Base-by-base conservation (phyloP, 2,329 filamentous ascomycete species). In the Cercospora sp. region DNA sequence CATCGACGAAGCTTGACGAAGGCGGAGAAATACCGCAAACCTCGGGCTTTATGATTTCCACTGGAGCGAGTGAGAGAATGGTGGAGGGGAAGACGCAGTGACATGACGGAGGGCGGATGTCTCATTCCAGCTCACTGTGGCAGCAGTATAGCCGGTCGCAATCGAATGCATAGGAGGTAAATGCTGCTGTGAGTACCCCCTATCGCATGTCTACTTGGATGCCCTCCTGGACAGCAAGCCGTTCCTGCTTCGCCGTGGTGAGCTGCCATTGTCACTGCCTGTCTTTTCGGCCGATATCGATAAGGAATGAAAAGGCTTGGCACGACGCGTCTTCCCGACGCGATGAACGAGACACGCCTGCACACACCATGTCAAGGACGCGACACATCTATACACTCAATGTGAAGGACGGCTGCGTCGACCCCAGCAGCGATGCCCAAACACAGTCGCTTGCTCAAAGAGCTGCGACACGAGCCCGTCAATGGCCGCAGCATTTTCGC, bases 381-480 rank as follows among this genome's bases (percentile, higher is more conserved):
- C 48, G 23, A 28, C 23, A 28, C 48, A 16, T 4, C 7, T 53
- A 12, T 26, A 28, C 55, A 13, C 30, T 59, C 26, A 7, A 13
- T 53, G 36, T 53, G 18, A 53, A 53, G 18, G 13, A 26, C 55
- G 28, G 18, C 28, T 16, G 55, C 10, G 28, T 31, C 3, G 30
- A 58, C 30, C n/a, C 1, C 42, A 31, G 20, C 28, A 16, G 51
- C 33, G 9, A 65, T 65, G 65, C 26, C 66, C 3, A 67, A 62
- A 26, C 26, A 31, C 58, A 61, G 61, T 48, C 62, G 66, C 10
- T 48, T 67, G 30, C 48, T 67, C 28, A 58, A 51, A 23, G 66
- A 67, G 66, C 62, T 67, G 58, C 66, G 66, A 28, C 66, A 67
- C 36, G 55, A 60, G 2, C 66, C 62, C 8, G 62, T 58, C 26